phyloP scores from a whole-genome alignment of 192 early-diverging fungal genomes.

The Coemansia interrupta region DNA sequence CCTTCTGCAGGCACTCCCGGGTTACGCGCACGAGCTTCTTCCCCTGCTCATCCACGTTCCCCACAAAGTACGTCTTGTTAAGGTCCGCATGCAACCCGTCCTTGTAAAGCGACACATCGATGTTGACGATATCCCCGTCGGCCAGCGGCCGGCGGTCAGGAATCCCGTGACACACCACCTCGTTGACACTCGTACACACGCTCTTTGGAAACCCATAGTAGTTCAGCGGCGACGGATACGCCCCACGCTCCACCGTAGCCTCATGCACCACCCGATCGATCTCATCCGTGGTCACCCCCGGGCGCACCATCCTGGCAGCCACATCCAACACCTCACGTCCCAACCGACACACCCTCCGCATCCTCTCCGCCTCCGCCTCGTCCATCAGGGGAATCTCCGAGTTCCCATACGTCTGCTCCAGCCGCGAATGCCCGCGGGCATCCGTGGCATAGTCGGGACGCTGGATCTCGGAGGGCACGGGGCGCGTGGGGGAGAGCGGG shows the following conservation, averaged over 20 bases:
- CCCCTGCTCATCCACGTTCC: slow-evolving; percentile 76
- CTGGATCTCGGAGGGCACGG: slow-evolving; percentile 63
- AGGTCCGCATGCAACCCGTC: slow-evolving; percentile 95
- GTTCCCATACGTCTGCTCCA: slow-evolving; percentile 71
- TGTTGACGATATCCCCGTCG: slow-evolving; percentile 95
- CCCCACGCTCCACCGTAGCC: slow-evolving; percentile 83
- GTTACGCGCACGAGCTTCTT: slow-evolving; percentile 75
- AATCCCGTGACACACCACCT: slow-evolving; percentile 97
- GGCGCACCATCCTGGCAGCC: slow-evolving; percentile 71
- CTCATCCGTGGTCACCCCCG: slow-evolving; percentile 91
- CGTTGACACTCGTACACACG: slow-evolving; percentile 84
- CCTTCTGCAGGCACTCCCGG: slow-evolving; percentile 83
- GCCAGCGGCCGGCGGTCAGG: slow-evolving; percentile 88
- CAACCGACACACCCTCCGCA: slow-evolving; percentile 77
- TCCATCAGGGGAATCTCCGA: slow-evolving; percentile 69
- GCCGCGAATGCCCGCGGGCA: slow-evolving; percentile 63
- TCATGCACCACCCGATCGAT: slow-evolving; percentile 96
- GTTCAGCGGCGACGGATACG: slow-evolving; percentile 95
- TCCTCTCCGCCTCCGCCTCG: slow-evolving; percentile 69
- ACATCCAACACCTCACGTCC: slow-evolving; percentile 87
- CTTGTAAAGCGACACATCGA: slow-evolving; percentile 85
- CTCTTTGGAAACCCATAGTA: slow-evolving; percentile 97
- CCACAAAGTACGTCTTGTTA: slow-evolving; percentile 90
- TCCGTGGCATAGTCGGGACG: slow-evolving; percentile 69
- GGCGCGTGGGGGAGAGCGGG: slow-evolving; percentile 66